Conservation (phyloP, 176 grass and related monocot species). For the Secale cereale region DNA sequence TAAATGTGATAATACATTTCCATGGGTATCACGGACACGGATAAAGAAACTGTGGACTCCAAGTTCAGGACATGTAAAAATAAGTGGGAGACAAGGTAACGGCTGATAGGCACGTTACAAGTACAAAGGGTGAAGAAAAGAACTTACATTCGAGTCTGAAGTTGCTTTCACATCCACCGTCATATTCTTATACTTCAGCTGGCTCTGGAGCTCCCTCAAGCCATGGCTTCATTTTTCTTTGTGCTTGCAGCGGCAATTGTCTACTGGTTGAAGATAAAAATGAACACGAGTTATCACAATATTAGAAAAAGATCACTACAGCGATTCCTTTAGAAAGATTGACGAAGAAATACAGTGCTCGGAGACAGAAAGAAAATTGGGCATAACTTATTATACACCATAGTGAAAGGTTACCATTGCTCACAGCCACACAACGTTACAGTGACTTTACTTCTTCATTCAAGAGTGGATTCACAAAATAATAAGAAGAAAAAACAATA, state of each 20-base stretch:
- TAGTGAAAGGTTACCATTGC: background rate
- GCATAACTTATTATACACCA: background rate
- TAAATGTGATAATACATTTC: background rate
- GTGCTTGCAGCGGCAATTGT: constrained; percentile 47
- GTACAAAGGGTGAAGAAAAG: background rate
- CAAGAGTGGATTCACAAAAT: background rate
- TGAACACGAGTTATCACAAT: background rate
- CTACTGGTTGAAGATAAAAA: constrained; percentile 17
- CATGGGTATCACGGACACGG: no score
- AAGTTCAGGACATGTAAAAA: background rate
- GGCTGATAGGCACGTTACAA: no score
- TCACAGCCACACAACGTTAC: background rate
- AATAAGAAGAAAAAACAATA: background rate
- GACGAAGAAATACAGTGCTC: background rate
- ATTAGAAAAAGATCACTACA: background rate
- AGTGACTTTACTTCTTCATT: background rate
- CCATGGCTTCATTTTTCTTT: constrained; percentile 61
- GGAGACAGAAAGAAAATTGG: no score
- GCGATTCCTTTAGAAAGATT: background rate
- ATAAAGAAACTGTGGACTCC: background rate
- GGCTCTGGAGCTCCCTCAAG: constrained; percentile 56
- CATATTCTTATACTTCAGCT: constrained; percentile 55
- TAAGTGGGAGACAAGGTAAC: background rate
- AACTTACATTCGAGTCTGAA: constrained; percentile 59
- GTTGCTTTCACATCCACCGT: constrained; percentile 68